phyloP scores from a whole-genome alignment of 2,329 filamentous ascomycete species.

The Xylaria sp. region DNA sequence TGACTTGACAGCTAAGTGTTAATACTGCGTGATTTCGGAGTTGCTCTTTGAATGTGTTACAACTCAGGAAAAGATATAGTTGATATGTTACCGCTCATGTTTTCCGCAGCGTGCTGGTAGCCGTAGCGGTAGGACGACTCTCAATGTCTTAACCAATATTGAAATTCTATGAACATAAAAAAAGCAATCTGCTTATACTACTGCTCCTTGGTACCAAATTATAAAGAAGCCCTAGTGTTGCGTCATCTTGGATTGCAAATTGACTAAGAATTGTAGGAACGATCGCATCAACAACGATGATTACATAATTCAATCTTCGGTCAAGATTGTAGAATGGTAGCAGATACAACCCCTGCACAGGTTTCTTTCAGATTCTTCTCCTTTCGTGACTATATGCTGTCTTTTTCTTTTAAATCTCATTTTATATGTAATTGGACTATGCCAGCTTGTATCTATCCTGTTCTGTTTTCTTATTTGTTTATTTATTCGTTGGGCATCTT shows the following conservation, averaged over 20 bases:
- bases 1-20: neutral
- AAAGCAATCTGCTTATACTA: neutral
- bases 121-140: too few species aligned
- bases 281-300: neutral
- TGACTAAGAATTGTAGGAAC: neutral
- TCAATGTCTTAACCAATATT: neutral
- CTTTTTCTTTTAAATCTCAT: neutral
- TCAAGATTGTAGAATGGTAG: too few species aligned
- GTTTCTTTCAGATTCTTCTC: constrained; percentile 41
- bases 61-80: neutral
- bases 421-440: too few species aligned
- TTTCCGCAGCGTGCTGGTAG: neutral
- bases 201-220: neutral
- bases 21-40: neutral
- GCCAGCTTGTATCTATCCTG: neutral
- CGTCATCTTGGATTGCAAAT: neutral
- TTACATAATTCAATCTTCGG: constrained; percentile 6
- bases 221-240: neutral
- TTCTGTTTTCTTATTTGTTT: neutral
- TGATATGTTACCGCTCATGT: neutral
- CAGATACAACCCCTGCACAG: constrained; percentile 55
- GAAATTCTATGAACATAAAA: neutral
- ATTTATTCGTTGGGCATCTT: constrained; percentile 22
- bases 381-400: neutral
- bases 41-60: neutral